These are phyloP conservation scores for Misopates orontium DNA, from an alignment of 257 asterid species.

Conservation along the genomic window DNA sequence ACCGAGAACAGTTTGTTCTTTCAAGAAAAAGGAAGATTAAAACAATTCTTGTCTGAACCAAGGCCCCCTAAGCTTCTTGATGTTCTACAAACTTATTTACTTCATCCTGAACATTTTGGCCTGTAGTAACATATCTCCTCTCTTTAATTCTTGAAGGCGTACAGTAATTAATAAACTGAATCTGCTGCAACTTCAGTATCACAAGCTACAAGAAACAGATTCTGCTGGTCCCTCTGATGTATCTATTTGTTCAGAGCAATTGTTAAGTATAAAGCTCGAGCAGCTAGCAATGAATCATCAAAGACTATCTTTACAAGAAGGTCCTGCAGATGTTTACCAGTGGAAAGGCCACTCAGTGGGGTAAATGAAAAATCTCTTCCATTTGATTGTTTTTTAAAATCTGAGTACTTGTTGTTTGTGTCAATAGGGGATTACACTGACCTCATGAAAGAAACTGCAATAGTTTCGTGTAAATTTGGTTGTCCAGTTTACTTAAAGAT, in stretches of 20 bases:
- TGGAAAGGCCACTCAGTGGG: slow-evolving; percentile 87
- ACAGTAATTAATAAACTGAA: slow-evolving; percentile 64
- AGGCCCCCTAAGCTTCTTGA: slow-evolving; percentile 3
- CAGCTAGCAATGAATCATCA: slow-evolving; percentile 72
- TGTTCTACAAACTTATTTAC: slow-evolving; percentile 8
- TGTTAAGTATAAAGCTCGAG: slow-evolving; percentile 53
- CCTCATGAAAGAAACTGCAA: slow-evolving; percentile 9
- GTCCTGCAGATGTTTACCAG: slow-evolving; percentile 50
- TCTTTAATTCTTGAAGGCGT: slow-evolving; percentile 48
- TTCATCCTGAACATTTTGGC: neutral
- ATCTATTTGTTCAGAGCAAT: slow-evolving; percentile 38
- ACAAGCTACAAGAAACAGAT: slow-evolving; percentile 45
- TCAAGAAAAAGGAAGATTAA: neutral
- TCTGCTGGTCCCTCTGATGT: slow-evolving; percentile 35
- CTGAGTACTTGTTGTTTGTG: slow-evolving; percentile 7
- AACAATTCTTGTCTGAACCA: neutral
- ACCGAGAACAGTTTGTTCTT: no score
- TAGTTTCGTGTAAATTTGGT: no score
- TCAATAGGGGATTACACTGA: neutral
- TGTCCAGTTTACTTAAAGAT: no score
- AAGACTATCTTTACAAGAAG: slow-evolving; percentile 49
- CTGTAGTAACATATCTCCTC: slow-evolving; percentile 1
- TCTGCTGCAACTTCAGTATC: slow-evolving; percentile 58
- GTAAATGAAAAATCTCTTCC: slow-evolving; percentile 41
- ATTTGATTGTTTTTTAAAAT: slow-evolving; percentile 1